Evolutionary conservation across 768 basidiomycete genomes (phyloP), one percentile per base, ranked within the genome.

Genomic region (Cystofilobasidium bisporidii): DNA sequence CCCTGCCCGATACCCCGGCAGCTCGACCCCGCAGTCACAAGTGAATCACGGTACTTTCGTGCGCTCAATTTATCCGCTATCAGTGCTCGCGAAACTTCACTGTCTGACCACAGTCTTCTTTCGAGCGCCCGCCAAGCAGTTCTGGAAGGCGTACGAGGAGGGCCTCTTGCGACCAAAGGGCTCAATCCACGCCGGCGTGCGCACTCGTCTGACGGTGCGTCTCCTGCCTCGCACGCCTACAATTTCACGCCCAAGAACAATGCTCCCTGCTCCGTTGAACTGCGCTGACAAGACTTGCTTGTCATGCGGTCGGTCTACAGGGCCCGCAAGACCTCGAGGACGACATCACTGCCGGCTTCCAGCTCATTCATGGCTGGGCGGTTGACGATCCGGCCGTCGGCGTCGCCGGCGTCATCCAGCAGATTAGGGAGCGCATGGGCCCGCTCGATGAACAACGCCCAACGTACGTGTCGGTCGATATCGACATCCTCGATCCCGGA

Each of bases 121-220:
- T 40, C 38, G 3, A 3, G 18, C 26, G 15, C 9, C 30, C 1
- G 15, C 20, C 41, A 3, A 15, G 12, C 32, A 64, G 63, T 93
- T 92, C 79, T 83, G 84, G 76, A 75, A 87, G 43, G 91, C 91
- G 0, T 81, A 82, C 30, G 82, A 88, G 72, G 88, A 91, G 74
- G 87, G 87, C 1, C 80, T 91, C 47, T 82, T 92, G 81, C 77
- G 82, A 40, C 85, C 86, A 18, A 72, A 71, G 68, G 82, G 83
- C 47, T 82, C 87, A 69, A 84, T 93, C 32, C 91, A 93, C 74
- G 91, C 86, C 12, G 90, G 91, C 5, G 87, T 93, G 69, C 81
- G 90, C 53, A 88, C 87, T 77, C 88, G 88, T 72, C 79, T 92
- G 53, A 76, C 72, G 28, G 84, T 83, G 66, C 70, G 81, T 76